A percentile compares a stretch with the other conserved stretches of the same genome.
Evolutionary conservation across 495 filamentous ascomycete genomes (phyloP).

Genomic region (Hypoxylon crocopeplum): DNA sequence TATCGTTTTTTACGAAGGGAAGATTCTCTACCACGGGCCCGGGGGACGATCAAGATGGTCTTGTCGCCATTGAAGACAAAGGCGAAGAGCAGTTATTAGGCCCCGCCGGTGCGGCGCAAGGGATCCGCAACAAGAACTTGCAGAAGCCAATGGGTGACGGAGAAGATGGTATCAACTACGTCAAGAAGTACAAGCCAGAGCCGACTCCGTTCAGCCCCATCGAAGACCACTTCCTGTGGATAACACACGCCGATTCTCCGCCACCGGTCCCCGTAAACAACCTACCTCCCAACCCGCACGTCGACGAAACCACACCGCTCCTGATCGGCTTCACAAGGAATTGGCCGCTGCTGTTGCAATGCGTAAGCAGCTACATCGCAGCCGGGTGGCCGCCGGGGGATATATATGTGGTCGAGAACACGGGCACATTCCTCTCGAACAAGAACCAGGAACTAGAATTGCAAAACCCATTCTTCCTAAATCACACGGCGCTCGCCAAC

Average conservation of each 20-base stretch:
- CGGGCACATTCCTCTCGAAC: slow-evolving; percentile 64
- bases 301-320: slow-evolving; percentile 56
- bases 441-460: slow-evolving; percentile 52
- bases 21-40: neutral
- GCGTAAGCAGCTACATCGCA: slow-evolving; percentile 63
- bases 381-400: slow-evolving; percentile 67
- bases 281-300: slow-evolving; percentile 46
- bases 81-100: slow-evolving; percentile 1
- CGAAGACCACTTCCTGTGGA: slow-evolving; percentile 39
- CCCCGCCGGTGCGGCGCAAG: slow-evolving; percentile 23
- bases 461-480: slow-evolving; percentile 69
- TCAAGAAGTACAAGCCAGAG: slow-evolving; percentile 40
- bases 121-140: slow-evolving; percentile 22
- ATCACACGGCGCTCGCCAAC: slow-evolving; percentile 58
- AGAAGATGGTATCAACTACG: slow-evolving; percentile 5
- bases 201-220: slow-evolving; percentile 27
- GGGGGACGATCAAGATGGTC: slow-evolving; percentile 5
- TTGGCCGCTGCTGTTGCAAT: slow-evolving; percentile 64
- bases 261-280: slow-evolving; percentile 45
- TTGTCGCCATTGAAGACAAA: slow-evolving; percentile 2
- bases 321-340: slow-evolving; percentile 67
- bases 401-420: slow-evolving; percentile 69
- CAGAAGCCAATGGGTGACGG: slow-evolving; percentile 25
- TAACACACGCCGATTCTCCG: slow-evolving; percentile 25
- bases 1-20: slow-evolving; percentile 11